Evolutionary conservation across 2,329 filamentous ascomycete genomes (phyloP), one percentile per base, ranked within the genome.

Genomic region (Alternaria sp.): DNA sequence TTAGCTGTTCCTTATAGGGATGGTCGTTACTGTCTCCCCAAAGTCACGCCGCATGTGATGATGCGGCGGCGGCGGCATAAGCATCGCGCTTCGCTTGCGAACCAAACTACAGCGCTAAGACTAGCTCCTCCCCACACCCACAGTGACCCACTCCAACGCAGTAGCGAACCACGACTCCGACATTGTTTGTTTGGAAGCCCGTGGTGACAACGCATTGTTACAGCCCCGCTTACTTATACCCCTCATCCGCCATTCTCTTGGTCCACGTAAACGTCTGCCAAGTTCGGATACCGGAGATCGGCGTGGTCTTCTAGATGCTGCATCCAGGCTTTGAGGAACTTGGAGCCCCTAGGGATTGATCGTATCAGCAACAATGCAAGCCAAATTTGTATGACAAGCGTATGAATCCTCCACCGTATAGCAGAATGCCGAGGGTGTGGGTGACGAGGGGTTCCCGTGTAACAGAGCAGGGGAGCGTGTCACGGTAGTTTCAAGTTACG

Each of bases 291-390:
- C 72, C 95, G 84, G 67, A 98, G 80, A 79, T 98, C 94, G 7
- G 93, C 90, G 70, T 96, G 83, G 63, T 97, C 92, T 77, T 98
- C 94, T 29, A 98, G 82, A 76, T 90, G 94, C 9, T 84, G 86
- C 91, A 97, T 97, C 95, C 94, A 98, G 61, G 84, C 84, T 78
- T 92, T 93, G 61, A 98, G 83, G 74, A 97, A 98, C 58, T 83
- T 83, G 77, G 91, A 93, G 24, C 93, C 93, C 78, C 92, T 96
- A 67, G 14, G 42, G 3, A 37, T 34, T 33, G 23, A 56, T 44
- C 54, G 61, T 53, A 58, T 71, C 56, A 70, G 67, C 53, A 39
- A 51, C 55, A 37, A 28, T 54, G 48, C 23, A 37, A 14, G 45
- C 58, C 51, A 39, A 48, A 55, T 51, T 37, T 24, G 54, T 65